Evolutionary conservation across 805 yeast species (phyloP), one percentile per base, ranked within the genome.

Genomic region (Barnettozyma pratensis): DNA sequence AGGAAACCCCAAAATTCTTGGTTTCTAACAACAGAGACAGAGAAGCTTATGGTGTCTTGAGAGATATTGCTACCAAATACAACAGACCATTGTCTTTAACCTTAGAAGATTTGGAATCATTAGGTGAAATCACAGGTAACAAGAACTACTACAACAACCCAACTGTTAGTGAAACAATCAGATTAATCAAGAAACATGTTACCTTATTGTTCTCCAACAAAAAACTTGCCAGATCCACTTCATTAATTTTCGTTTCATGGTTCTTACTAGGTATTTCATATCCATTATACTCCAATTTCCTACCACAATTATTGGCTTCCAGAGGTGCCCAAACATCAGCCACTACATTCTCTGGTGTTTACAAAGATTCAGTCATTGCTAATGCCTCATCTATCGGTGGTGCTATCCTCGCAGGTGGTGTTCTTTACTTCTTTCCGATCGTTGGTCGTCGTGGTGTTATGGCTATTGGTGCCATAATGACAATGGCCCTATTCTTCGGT

Each of bases 361-460:
- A 77, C 56, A 64, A 77, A 47, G 77, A 77, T 58, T 67, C 74
- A 12, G 67, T 75, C 12, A 62, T 76, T 41, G 70, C 72, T 37
- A 75, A 73, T 49, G 69, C 69, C 32, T 61, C 65, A 4, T 73
- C 77, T 10, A 69, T 70, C 5, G 70, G 69, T 43, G 82, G 81
- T 28, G 79, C 80, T 6, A 47, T 74, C 12, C 61, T 76, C 35
- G 84, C 79, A 4, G 80, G 76, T 10, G 75, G 74, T 14, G 59
- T 56, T 34, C 47, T 46, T 9, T 45, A 42, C 30, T 42, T 42
- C 7, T 50, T 29, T 47, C 60, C 53, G 14, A 27, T 32, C 4
- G 65, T 79, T 32, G 83, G 85, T 7, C 69, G 85, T 58, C 74
- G 78, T 56, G 85, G 85, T 7, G 76, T 83, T 1, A 70, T 81